Evolutionary conservation across 2,329 filamentous ascomycete species (phyloP), one percentile per base, ranked within the genome.

Genomic region (Cladophialophora psammophila): DNA sequence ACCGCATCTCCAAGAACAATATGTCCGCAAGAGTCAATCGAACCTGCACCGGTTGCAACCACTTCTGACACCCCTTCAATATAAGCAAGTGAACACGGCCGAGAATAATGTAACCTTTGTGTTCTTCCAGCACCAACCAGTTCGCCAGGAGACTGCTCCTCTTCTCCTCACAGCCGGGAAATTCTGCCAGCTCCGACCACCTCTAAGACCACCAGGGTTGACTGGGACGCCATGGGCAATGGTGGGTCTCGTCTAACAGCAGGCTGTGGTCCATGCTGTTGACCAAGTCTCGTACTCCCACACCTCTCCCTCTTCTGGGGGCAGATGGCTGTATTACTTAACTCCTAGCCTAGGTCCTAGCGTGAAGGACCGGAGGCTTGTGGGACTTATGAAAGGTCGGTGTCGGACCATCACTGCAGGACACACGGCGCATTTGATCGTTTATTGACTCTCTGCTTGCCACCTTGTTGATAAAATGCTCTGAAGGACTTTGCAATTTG

Each of bases 401-500:
- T 50, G 45, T 20, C 18, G 18, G 45, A 8, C 6, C n/a, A 2
- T 50, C 45, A 50, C 18, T 20, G 18, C 45, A 9, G 18, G 26
- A 26, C 18, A 26, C 5, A n/a, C 26, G 45, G 10, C 20, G 20
- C 18, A 50, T 6, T 50, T 50, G 45, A 50, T 12, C 45, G 26
- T 50, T 50, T 50, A 50, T 50, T 50, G 45, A 50, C 18, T 26
- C 45, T 35, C n/a, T 55, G 34, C 54, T 38, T 57, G 54, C 54
- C 54, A 57, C 54, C 38, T 57, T 86, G 81, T 26, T 20, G 9
- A 50, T 26, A 10, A 50, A 50, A 26, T 50, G 18, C 18, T 50
- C 45, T 26, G 45, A 12, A 20, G 3, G 77, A 10, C 18, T 26
- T 26, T 26, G 18, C 18, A 26, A 20, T 13, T 10, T 20, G 45